Evolutionary conservation across 495 filamentous ascomycete species (phyloP), one percentile per base, ranked within the genome.

Genomic region (Penicillium malachiteum): DNA sequence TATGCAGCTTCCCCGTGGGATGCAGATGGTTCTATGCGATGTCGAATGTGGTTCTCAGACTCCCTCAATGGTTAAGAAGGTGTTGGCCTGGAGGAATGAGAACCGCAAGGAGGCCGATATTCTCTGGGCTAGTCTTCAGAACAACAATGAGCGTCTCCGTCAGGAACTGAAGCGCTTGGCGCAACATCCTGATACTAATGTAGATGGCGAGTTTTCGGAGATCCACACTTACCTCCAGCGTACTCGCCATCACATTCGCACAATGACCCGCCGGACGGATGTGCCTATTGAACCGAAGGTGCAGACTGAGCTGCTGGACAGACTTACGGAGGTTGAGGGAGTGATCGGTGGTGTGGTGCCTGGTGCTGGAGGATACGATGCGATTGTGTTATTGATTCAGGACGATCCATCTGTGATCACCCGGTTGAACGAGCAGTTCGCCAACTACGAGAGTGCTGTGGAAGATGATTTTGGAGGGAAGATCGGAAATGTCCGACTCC

Each of bases 11-110:
- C 89, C 89, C 0, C 78, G 76, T 0, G 84, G 84, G 0, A 74
- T 90, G 55, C 78, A 84, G 45, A 73, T 98, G 56, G 84, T 96
- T 7, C 91, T 98, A 84, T 96, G 91, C 56, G 94, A 98, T 66
- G 94, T 98, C 13, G 88, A 95, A 68, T 96, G 94, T 63, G 94
- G 94, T 42, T 90, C 85, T n/a, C 79, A 93, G 67, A 96, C 93
- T 11, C 92, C 93, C 0, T 85, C 91, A 6, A 96, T 98, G 93
- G 94, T 96, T 21, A 95, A 90, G 77, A 82, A 88, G 66, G 88
- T 98, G 13, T 77, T 97, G 4, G 79, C 79, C 42, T 98, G 94
- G 94, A 79, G 87, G 56, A 85, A 85, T 39, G 70, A 80, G 39
- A 85, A 92, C 33, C 74, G 76, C 11, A 73, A 78, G n/a, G 85